Percentiles rank a stretch among this genome's conserved stretches.
phyloP scores from a whole-genome alignment of 192 early-diverging fungal genomes.

The Rhizophagus clarus region DNA sequence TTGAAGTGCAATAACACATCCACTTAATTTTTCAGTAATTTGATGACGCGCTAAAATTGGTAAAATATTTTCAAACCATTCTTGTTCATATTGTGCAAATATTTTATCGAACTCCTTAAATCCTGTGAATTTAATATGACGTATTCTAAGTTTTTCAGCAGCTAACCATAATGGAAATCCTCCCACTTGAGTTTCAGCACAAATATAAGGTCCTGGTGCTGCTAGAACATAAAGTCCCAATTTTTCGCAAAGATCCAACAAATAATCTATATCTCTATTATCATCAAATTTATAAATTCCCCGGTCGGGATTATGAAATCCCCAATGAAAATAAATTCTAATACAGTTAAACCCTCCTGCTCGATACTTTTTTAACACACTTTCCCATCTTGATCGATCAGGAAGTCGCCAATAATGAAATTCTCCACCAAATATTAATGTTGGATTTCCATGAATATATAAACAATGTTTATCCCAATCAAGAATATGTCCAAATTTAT shows the following conservation, averaged over 20 bases:
- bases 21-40: conserved; percentile 61
- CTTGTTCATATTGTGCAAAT: conserved; percentile 68
- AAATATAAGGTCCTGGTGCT: conserved; percentile 84
- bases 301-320: conserved; percentile 73
- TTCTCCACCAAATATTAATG: conserved; percentile 71
- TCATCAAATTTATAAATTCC: conserved; percentile 76
- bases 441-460: conserved; percentile 65
- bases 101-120: conserved; percentile 69
- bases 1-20: conserved; percentile 77
- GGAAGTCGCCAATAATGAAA: conserved; percentile 91
- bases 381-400: conserved; percentile 62
- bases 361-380: conserved; percentile 70
- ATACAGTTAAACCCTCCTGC: conserved; percentile 76
- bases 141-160: conserved; percentile 68
- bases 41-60: conserved; percentile 79
- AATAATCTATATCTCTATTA: conserved; percentile 68
- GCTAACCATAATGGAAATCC: conserved; percentile 81
- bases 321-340: conserved; percentile 91
- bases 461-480: conserved; percentile 73
- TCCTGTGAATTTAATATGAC: conserved; percentile 68
- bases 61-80: conserved; percentile 77
- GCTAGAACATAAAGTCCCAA: conserved; percentile 78
- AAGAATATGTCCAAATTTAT: conserved; percentile 47
- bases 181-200: conserved; percentile 76
- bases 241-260: conserved; percentile 73